phyloP scores from a whole-genome alignment of 192 early-diverging fungal genomes.

The Linderina pennispora region DNA sequence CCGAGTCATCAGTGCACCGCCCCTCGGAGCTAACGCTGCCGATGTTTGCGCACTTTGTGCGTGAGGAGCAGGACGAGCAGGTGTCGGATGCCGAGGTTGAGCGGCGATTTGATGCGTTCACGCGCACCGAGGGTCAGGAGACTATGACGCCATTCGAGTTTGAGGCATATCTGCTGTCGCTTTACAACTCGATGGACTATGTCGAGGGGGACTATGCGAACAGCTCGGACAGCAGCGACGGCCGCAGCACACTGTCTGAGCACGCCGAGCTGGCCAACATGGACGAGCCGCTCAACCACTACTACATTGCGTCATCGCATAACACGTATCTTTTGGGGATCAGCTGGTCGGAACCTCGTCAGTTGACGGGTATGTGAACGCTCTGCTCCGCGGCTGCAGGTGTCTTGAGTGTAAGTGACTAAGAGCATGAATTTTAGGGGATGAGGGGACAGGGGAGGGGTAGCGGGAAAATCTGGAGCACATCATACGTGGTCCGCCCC shows the following conservation, averaged over 20 bases:
- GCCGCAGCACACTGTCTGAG: too few species aligned
- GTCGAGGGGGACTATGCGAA: background rate
- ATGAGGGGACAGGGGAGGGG: too few species aligned
- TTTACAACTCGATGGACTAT: constrained; percentile 22
- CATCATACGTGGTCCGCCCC: too few species aligned
- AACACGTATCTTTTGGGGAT: constrained; percentile 88
- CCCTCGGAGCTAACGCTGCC: constrained; percentile 26
- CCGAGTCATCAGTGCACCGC: too few species aligned
- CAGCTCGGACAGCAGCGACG: background rate
- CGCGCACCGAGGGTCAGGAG: constrained; percentile 3
- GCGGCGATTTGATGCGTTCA: constrained; percentile 27
- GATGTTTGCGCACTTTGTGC: constrained; percentile 34
- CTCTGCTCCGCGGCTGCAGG: constrained; percentile 77
- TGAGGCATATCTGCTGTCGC: constrained; percentile 36
- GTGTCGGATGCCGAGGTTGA: constrained; percentile 15
- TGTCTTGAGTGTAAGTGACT: constrained; percentile 67
- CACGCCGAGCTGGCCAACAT: too few species aligned
- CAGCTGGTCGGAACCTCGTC: constrained; percentile 74
- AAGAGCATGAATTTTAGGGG: too few species aligned
- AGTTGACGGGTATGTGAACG: constrained; percentile 83
- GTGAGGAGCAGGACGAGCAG: constrained; percentile 32
- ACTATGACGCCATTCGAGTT: constrained; percentile 35
- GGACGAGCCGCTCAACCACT: constrained; percentile 63
- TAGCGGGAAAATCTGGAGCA: too few species aligned
- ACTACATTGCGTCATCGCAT: constrained; percentile 83